Evolutionary conservation across 768 basidiomycete species (phyloP).

Genomic region (Russula virescens): DNA sequence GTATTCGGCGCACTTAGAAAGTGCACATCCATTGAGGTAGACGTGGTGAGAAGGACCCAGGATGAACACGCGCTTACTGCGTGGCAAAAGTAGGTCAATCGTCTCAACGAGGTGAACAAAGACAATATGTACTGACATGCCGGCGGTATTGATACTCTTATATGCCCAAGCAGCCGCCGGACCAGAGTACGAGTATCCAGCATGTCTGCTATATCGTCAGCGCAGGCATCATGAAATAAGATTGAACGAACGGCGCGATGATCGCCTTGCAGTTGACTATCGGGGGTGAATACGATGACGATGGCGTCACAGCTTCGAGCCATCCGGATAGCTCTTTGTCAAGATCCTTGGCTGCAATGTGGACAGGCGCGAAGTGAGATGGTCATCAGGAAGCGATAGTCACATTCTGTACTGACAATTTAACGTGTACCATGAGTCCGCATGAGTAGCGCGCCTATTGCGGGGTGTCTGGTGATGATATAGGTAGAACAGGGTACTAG

Average conservation of each 20-base stretch:
- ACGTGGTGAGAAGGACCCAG: slow-evolving; percentile 95
- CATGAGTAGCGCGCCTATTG: slow-evolving; percentile 67
- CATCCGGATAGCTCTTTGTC: slow-evolving; percentile 56
- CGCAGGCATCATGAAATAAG: background rate
- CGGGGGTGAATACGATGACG: slow-evolving; percentile 55
- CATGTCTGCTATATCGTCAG: slow-evolving; percentile 57
- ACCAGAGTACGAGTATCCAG: slow-evolving; percentile 94
- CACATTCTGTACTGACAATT: slow-evolving; percentile 42
- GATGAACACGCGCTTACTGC: slow-evolving; percentile 86
- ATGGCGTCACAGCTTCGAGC: slow-evolving; percentile 52
- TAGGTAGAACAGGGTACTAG: background rate
- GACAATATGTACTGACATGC: slow-evolving; percentile 55
- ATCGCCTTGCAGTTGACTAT: slow-evolving; percentile 74
- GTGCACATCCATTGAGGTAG: slow-evolving; percentile 80
- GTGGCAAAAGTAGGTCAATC: background rate
- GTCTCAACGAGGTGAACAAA: background rate
- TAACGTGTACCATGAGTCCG: slow-evolving; percentile 83
- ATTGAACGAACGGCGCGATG: slow-evolving; percentile 81
- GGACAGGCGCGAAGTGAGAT: slow-evolving; percentile 5
- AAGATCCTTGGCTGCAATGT: slow-evolving; percentile 47
- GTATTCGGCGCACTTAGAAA: slow-evolving; percentile 73
- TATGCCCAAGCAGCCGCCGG: slow-evolving; percentile 96
- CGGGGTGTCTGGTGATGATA: background rate
- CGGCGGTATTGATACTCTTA: slow-evolving; percentile 71
- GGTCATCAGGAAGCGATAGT: background rate